Evolutionary conservation across 768 basidiomycete genomes (phyloP), one percentile per base, ranked within the genome.

Genomic region (Chalciporus sphaerocephalus): DNA sequence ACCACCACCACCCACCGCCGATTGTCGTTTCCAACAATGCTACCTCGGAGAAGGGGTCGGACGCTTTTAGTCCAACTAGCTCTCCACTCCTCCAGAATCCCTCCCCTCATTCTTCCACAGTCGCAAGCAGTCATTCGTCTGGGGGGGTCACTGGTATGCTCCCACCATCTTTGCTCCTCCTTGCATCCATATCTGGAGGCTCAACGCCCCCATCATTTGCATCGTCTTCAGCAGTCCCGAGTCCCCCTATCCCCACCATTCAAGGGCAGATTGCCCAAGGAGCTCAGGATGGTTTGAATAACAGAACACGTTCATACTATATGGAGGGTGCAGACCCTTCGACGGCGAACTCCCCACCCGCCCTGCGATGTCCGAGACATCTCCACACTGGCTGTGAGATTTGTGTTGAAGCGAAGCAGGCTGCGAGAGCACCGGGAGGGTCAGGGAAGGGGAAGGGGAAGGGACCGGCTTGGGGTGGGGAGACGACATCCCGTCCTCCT

Each of bases 331-430:
- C 79, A 3, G 79, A 85, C 54, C 80, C 79, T 1, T 74, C 69
- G 34, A 78, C 80, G 0, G 75, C 80, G 6, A 82, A 81, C 60
- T 76, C 81, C 2, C 78, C 83, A 3, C 78, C 81, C 5, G 70
- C 77, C 0, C 69, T 80, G 57, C 79, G 83, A 34, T 90, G 87
- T 55, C 80, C 85, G 0, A 75, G 86, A 16, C 87, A 90, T 60
- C 71, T 90, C 1, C 79, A 84, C 53, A 80, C 79, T 5, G 78
- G 77, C 25, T 90, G 87, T 54, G 79, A 85, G 54, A 87, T 88
- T 47, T 90, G 87, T 54, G 78, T 85, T n/a, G 81, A 80, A 53
- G 79, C 81, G 0, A 81, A 72, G 54, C 70, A 63, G 1, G 28
- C 24, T 13, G 12, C 50, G n/a, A 67, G 55, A 47, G 42, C 42